These are phyloP conservation scores for Bipolaris oryzae DNA, from an alignment of 2,329 filamentous ascomycete species.

Conservation along the genomic window DNA sequence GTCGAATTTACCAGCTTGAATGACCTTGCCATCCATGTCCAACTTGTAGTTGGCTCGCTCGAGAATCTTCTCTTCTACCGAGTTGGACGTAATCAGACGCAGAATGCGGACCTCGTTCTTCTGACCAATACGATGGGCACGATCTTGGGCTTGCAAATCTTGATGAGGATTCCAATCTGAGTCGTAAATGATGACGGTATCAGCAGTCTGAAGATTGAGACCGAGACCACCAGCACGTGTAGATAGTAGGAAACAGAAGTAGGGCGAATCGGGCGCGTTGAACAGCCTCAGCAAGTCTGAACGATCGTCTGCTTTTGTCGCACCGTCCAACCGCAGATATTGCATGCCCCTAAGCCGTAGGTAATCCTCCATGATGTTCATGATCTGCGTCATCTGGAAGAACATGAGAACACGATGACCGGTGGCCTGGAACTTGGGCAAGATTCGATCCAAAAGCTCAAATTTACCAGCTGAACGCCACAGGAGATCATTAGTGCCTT, in stretches of 20 bases:
- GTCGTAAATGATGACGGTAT: slow-evolving; percentile 99
- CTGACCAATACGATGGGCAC: slow-evolving; percentile 99
- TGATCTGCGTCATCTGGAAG: slow-evolving; percentile 99
- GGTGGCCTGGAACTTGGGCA: slow-evolving; percentile 90
- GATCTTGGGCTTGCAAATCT: slow-evolving; percentile 98
- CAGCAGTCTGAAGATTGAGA: slow-evolving; percentile 94
- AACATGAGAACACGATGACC: slow-evolving; percentile 98
- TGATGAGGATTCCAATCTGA: slow-evolving; percentile 99
- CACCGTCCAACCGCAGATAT: slow-evolving; percentile 93
- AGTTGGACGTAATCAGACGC: slow-evolving; percentile 93
- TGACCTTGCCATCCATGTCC: slow-evolving; percentile 99
- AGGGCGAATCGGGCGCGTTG: slow-evolving; percentile 87
- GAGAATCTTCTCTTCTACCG: slow-evolving; percentile 97
- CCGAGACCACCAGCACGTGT: slow-evolving; percentile 97
- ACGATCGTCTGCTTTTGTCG: slow-evolving; percentile 96
- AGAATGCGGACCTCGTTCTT: slow-evolving; percentile 99
- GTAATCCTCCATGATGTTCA: slow-evolving; percentile 99
- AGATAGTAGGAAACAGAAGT: slow-evolving; percentile 98
- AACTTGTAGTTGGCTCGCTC: slow-evolving; percentile 97
- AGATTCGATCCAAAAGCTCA: slow-evolving; percentile 86
- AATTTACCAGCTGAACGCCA: slow-evolving; percentile 98
- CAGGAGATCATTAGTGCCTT: slow-evolving; percentile 85
- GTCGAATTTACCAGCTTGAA: slow-evolving; percentile 98
- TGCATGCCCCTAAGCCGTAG: slow-evolving; percentile 80
- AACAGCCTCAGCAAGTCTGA: slow-evolving; percentile 88